phyloP scores from a whole-genome alignment of 192 early-diverging fungal genomes.

The Allomyces macrogynus region DNA sequence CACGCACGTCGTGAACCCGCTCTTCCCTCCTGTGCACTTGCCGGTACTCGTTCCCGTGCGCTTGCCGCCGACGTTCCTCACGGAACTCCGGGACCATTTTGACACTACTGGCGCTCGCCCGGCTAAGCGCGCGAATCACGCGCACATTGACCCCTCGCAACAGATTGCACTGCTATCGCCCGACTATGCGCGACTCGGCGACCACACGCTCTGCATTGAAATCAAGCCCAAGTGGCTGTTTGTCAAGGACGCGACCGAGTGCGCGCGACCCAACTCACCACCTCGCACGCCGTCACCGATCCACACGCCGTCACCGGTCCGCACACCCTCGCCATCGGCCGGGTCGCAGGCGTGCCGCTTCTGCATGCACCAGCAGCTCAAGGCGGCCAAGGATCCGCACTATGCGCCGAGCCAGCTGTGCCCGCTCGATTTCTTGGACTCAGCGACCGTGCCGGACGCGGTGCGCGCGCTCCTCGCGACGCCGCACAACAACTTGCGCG shows the following conservation, averaged over 20 bases:
- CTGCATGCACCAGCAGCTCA: constrained; percentile 52
- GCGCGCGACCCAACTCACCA: constrained; percentile 44
- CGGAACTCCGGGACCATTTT: background rate
- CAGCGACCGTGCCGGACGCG: constrained; percentile 11
- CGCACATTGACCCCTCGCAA: background rate
- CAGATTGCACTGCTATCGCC: background rate
- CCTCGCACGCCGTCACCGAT: constrained; percentile 12
- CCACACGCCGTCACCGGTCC: constrained; percentile 20
- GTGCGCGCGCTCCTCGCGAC: constrained; percentile 13
- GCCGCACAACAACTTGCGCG: constrained; percentile 33
- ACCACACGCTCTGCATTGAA: constrained; percentile 4
- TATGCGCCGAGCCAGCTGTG: constrained; percentile 25
- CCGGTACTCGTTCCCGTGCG: background rate
- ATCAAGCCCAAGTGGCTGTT: constrained; percentile 2
- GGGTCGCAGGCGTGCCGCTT: constrained; percentile 32
- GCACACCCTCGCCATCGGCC: no score
- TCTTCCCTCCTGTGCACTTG: background rate
- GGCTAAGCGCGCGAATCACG: constrained; percentile 3
- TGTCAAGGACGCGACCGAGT: constrained; percentile 27
- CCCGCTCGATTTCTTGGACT: constrained; percentile 41
- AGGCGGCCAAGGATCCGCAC: constrained; percentile 14
- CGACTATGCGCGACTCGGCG: constrained; percentile 1
- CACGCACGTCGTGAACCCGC: background rate
- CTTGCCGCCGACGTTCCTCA: background rate
- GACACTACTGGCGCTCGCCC: background rate